Percentiles rank a stretch among this genome's conserved stretches.
These are phyloP conservation scores for Acanthochlamys bracteata DNA, from an alignment of 106 monocot genomes.

Conservation along the genomic window DNA sequence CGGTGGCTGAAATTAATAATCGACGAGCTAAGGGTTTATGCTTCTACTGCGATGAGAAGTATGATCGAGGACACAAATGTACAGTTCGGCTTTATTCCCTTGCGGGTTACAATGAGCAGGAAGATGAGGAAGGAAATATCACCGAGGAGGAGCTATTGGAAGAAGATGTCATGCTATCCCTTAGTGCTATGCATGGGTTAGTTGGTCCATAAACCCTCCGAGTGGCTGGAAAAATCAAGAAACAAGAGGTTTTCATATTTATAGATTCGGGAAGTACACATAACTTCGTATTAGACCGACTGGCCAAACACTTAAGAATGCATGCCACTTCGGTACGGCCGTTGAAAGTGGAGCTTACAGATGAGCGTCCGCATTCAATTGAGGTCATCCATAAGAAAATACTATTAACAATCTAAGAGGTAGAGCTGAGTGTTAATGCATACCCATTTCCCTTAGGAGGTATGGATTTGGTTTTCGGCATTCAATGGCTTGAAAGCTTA, in stretches of 20 bases:
- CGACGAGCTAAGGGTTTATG: neutral
- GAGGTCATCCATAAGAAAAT: neutral
- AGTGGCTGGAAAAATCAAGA: neutral
- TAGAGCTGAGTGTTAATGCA: neutral
- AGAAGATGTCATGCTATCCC: neutral
- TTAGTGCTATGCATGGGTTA: neutral
- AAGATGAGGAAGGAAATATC: neutral
- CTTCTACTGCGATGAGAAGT: neutral
- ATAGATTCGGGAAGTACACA: neutral
- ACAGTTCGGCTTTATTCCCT: neutral
- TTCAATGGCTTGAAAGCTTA: neutral
- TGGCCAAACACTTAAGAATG: neutral
- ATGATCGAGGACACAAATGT: neutral
- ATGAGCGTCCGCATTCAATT: neutral
- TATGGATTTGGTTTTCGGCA: neutral
- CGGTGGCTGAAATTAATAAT: neutral
- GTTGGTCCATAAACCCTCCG: neutral
- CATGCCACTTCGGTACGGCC: neutral
- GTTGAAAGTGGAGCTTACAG: neutral
- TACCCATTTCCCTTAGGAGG: neutral
- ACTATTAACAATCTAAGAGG: neutral
- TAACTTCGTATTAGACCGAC: neutral
- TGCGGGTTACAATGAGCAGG: neutral
- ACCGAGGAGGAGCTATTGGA: neutral
- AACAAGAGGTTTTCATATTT: neutral